phyloP scores from a whole-genome alignment of 2,329 filamentous ascomycete species.

The Massarina eburnea region DNA sequence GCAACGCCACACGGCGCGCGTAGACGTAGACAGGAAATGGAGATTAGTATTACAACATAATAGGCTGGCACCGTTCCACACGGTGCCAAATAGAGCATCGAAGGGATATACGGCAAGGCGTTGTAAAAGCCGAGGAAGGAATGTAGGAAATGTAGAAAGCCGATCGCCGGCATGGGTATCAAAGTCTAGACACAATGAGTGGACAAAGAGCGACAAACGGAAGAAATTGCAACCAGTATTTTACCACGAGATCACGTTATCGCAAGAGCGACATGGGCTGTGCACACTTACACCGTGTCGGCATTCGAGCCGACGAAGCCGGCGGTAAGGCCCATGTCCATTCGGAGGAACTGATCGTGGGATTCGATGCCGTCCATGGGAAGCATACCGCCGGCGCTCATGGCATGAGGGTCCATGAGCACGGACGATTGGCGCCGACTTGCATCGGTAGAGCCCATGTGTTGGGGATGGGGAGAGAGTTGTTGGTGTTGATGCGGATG shows the following conservation, averaged over 20 bases:
- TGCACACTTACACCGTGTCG: constrained; percentile 14
- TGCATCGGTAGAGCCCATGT: constrained; percentile 34
- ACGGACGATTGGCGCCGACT: constrained; percentile 34
- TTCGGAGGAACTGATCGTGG: constrained; percentile 35
- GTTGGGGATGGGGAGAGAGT: constrained; percentile 21
- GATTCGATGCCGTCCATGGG: constrained; percentile 38
- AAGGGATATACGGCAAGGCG: background rate
- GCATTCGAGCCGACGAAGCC: constrained; percentile 31
- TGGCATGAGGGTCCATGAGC: constrained; percentile 33
- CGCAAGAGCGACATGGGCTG: background rate
- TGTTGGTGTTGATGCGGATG: constrained; percentile 33
- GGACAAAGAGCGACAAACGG: constrained; percentile 1
- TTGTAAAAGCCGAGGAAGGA: background rate
- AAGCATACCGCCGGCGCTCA: constrained; percentile 22
- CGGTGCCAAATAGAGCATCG: constrained; percentile 15
- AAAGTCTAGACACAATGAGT: background rate
- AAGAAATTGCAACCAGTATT: background rate
- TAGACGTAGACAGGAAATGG: background rate
- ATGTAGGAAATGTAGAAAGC: constrained; percentile 1
- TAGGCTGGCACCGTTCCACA: constrained; percentile 11
- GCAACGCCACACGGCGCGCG: background rate
- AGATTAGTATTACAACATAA: background rate
- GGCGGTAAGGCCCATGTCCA: constrained; percentile 35
- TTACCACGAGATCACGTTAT: background rate
- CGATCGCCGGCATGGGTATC: constrained; percentile 6